phyloP scores from a whole-genome alignment of 805 yeast species.

The Metschnikowia chrysomelidarum region DNA sequence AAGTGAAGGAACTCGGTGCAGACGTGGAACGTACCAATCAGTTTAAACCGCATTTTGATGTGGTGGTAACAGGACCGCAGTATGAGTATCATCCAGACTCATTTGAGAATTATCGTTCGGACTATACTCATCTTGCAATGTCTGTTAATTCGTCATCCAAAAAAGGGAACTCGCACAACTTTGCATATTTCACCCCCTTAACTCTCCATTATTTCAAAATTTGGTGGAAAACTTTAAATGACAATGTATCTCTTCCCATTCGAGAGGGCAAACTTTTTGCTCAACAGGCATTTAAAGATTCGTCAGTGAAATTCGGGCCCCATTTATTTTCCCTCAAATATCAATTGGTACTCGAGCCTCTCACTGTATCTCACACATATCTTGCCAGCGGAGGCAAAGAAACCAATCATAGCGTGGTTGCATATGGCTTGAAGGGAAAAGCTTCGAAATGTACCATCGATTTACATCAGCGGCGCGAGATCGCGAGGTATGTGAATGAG shows the following conservation, averaged over 20 bases:
- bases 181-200: conserved; percentile 39
- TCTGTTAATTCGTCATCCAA: conserved; percentile 35
- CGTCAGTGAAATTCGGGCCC: conserved; percentile 36
- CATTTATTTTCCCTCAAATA: conserved; percentile 43
- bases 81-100: conserved; percentile 70
- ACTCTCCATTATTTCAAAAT: conserved; percentile 37
- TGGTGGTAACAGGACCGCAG: conserved; percentile 57
- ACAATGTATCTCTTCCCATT: conserved; percentile 34
- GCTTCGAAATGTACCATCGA: conserved; percentile 35
- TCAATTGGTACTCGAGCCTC: conserved; percentile 39
- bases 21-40: conserved; percentile 44
- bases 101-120: conserved; percentile 74
- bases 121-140: conserved; percentile 62
- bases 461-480: conserved; percentile 39
- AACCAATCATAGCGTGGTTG: conserved; percentile 26
- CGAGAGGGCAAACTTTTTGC: conserved; percentile 35
- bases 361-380: conserved; percentile 37
- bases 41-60: conserved; percentile 62
- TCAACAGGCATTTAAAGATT: conserved; percentile 15
- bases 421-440: conserved; percentile 40
- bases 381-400: conserved; percentile 26
- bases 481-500: conserved; percentile 37
- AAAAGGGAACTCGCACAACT: conserved; percentile 31
- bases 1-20: conserved; percentile 31
- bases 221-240: conserved; percentile 42